A percentile compares a stretch with the other conserved stretches of the same genome.
Conservation (phyloP, 495 filamentous ascomycete genomes). For the Pyrenula massariospora region DNA sequence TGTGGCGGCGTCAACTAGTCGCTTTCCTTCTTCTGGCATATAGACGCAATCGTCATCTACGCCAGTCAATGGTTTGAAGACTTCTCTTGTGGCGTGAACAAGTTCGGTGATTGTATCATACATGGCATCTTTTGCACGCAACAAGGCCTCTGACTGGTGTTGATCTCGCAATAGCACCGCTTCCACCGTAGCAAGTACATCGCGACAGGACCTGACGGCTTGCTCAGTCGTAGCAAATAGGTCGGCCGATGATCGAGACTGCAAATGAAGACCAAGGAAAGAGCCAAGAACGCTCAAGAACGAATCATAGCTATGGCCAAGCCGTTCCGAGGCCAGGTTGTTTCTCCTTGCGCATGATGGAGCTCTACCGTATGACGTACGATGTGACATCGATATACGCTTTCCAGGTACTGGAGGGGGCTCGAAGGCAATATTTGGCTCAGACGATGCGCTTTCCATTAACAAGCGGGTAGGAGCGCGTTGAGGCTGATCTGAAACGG, state of each 20-base stretch:
- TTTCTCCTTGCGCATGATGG: constrained; percentile 29
- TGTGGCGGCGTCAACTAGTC: constrained; percentile 70
- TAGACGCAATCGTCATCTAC: constrained; percentile 63
- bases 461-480: neutral
- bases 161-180: constrained; percentile 68
- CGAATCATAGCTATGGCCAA: constrained; percentile 67
- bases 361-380: constrained; percentile 38
- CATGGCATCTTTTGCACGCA: constrained; percentile 64
- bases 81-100: constrained; percentile 65
- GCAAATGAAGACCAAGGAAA: constrained; percentile 84
- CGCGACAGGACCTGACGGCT: constrained; percentile 68
- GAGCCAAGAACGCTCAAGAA: constrained; percentile 82
- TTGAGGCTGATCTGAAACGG: neutral
- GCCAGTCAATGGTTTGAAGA: constrained; percentile 48
- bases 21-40: constrained; percentile 67
- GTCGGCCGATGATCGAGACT: constrained; percentile 77
- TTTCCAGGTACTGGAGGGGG: constrained; percentile 16
- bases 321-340: constrained; percentile 51
- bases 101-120: constrained; percentile 68
- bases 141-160: constrained; percentile 49
- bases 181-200: constrained; percentile 69
- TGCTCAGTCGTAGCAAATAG: constrained; percentile 66
- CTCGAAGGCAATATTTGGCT: neutral
- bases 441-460: neutral
- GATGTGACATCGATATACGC: constrained; percentile 43